A percentile compares a stretch with the other conserved stretches of the same genome.
Evolutionary conservation across 2,329 filamentous ascomycete species (phyloP).

Genomic region (Neopestalotiopsis clavispora): DNA sequence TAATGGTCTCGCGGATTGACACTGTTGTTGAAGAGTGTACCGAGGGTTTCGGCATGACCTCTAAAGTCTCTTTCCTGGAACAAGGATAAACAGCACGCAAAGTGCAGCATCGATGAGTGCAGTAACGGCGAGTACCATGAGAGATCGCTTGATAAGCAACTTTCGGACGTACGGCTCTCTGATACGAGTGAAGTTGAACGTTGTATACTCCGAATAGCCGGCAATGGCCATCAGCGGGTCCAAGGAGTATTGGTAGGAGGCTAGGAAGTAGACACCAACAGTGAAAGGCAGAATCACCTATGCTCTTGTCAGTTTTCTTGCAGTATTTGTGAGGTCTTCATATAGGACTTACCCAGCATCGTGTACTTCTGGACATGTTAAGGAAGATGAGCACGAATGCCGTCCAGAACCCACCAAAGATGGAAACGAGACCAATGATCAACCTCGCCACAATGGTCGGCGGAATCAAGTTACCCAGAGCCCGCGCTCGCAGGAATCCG

Average conservation of each 20-base stretch:
- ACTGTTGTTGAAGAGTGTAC: not conserved
- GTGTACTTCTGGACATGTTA: constrained; percentile 72
- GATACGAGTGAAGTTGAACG: constrained; percentile 87
- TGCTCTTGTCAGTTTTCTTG: not conserved
- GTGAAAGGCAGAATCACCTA: constrained; percentile 85
- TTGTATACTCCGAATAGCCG: constrained; percentile 96
- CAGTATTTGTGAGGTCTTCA: constrained; percentile 20
- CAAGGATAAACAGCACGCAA: constrained; percentile 89
- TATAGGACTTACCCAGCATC: constrained; percentile 77
- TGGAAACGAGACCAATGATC: constrained; percentile 80
- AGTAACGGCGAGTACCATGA: constrained; percentile 81
- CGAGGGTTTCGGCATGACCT: not conserved
- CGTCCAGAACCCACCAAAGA: constrained; percentile 94
- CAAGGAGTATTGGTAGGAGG: constrained; percentile 93
- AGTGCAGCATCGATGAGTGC: constrained; percentile 79
- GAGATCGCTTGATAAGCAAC: constrained; percentile 80
- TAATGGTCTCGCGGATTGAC: not conserved
- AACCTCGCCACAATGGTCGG: constrained; percentile 85
- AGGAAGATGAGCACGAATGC: constrained; percentile 94
- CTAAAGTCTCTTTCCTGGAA: constrained; percentile 84
- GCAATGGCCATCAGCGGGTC: constrained; percentile 88
- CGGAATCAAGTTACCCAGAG: constrained; percentile 92
- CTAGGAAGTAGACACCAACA: constrained; percentile 84
- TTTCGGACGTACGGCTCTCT: constrained; percentile 90
- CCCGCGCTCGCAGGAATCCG: constrained; percentile 92